Evolutionary conservation across 192 early-diverging fungal genomes (phyloP), one percentile per base, ranked within the genome.

Genomic region (Martensiomyces pterosporus): DNA sequence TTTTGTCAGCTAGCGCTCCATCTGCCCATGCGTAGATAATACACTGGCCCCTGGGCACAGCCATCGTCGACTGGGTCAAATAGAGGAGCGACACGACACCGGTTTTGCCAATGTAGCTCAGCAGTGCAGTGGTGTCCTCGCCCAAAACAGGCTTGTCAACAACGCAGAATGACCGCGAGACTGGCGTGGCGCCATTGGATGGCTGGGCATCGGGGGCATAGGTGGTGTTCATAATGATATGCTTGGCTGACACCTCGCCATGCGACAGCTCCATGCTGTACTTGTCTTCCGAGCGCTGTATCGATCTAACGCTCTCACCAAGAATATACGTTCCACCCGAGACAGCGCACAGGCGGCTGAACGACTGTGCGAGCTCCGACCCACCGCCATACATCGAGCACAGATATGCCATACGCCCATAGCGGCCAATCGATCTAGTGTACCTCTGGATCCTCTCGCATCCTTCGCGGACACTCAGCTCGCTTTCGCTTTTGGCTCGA

Each of bases 321-420:
- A 97, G 68, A 49, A 97, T 87, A 50, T 94, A 97, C 9, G 82
- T 85, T 14, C 94, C 92, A 21, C 92, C 92, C 56, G 89, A 82
- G 1, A 98, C 94, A 6, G 94, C 94, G 32, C 85, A 89, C 4
- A 86, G 60, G 45, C 93, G 81, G 67, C 92, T 92, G 65, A 95
- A 94, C 5, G 89, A 84, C 64, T 97, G 94, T 1, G 87, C 76
- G 12, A 94, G 73, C 64, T 97, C 92, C 33, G 88, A 91, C 4
- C 86, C 87, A 23, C 84, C 87, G 19, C 94, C 94, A 67, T 97
- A 93, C 39, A 92, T 69, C 3, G 86, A 80, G 37, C 82, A 81
- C 15, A 97, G 57, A 49, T 88, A 93, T 6, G 89, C 82, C 43
- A 86, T 86, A 23, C 77, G 79, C 19, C 92, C 91, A 62, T 82